Percentiles rank a stretch among this genome's conserved stretches.
phyloP scores from a whole-genome alignment of 2,329 filamentous ascomycete species.

The Plectosphaerella cucumerina region DNA sequence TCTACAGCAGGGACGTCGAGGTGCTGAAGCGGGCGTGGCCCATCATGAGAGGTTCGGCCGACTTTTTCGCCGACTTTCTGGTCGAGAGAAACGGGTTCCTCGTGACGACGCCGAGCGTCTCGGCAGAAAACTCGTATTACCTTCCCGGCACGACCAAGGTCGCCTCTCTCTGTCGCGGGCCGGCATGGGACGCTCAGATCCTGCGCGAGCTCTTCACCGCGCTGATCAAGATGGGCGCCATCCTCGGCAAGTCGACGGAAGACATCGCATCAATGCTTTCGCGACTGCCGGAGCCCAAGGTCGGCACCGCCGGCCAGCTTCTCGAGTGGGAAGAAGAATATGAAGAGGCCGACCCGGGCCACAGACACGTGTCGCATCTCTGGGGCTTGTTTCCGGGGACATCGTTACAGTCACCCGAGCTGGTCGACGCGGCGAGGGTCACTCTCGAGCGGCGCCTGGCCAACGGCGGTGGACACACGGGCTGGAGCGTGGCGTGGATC shows the following conservation, averaged over 20 bases:
- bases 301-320: constrained; percentile 6
- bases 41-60: constrained; percentile 7
- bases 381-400: constrained; percentile 34
- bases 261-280: constrained; percentile 2
- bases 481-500: background rate
- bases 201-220: constrained; percentile 9
- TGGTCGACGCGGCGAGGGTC: constrained; percentile 15
- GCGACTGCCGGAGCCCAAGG: constrained; percentile 1
- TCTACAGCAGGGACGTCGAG: constrained; percentile 24
- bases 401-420: constrained; percentile 14
- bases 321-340: constrained; percentile 20
- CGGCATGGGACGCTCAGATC: constrained; percentile 13
- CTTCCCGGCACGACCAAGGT: constrained; percentile 11
- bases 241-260: constrained; percentile 2
- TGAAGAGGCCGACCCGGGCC: constrained; percentile 37
- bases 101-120: constrained; percentile 17
- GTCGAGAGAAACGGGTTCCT: constrained; percentile 23
- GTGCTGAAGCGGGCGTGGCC: constrained; percentile 7
- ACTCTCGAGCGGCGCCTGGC: constrained; percentile 6
- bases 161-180: constrained; percentile 18
- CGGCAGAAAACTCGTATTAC: constrained; percentile 18
- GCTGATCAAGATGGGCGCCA: background rate
- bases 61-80: constrained; percentile 34
- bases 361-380: constrained; percentile 46
- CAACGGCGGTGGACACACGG: background rate